These are phyloP conservation scores for Penicillium arizonense DNA, from an alignment of 495 filamentous ascomycete species.

Conservation along the genomic window DNA sequence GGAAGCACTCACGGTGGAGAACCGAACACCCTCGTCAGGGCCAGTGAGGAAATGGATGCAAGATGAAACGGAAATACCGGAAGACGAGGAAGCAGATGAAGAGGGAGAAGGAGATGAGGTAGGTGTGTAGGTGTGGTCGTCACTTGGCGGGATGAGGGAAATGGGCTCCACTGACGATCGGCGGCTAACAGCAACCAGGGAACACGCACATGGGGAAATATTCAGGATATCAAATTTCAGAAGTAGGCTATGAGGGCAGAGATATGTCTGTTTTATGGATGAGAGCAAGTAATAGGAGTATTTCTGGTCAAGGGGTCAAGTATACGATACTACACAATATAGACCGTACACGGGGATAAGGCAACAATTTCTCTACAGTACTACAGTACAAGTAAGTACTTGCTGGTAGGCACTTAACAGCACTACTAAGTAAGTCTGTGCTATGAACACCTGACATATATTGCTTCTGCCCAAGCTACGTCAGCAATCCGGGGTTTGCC, in stretches of 20 bases:
- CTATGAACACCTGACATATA: too few relatives aligned
- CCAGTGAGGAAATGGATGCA: slow-evolving; percentile 12
- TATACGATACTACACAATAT: too few relatives aligned
- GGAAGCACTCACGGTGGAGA: slow-evolving; percentile 15
- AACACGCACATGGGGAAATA: slow-evolving; percentile 12
- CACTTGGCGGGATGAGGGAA: slow-evolving; percentile 36
- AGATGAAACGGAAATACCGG: slow-evolving; percentile 7
- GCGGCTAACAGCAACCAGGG: slow-evolving; percentile 37
- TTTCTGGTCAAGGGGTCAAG: too few relatives aligned
- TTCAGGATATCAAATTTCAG: not conserved
- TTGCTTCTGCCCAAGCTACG: too few relatives aligned
- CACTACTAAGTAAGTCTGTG: too few relatives aligned
- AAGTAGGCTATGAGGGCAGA: too few relatives aligned
- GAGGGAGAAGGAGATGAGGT: slow-evolving; percentile 25
- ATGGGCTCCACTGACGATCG: slow-evolving; percentile 43
- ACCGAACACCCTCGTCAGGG: slow-evolving; percentile 9
- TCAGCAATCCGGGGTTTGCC: slow-evolving; percentile 11
- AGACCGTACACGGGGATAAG: too few relatives aligned
- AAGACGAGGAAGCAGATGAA: slow-evolving; percentile 13
- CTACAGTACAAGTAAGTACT: too few relatives aligned
- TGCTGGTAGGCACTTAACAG: too few relatives aligned
- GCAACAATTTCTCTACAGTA: too few relatives aligned
- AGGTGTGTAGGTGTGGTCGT: slow-evolving; percentile 28
- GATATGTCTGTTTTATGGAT: not conserved
- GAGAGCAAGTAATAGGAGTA: too few relatives aligned